Conservation (phyloP, 768 basidiomycete genomes). For the Pleurotus ostreatus region DNA sequence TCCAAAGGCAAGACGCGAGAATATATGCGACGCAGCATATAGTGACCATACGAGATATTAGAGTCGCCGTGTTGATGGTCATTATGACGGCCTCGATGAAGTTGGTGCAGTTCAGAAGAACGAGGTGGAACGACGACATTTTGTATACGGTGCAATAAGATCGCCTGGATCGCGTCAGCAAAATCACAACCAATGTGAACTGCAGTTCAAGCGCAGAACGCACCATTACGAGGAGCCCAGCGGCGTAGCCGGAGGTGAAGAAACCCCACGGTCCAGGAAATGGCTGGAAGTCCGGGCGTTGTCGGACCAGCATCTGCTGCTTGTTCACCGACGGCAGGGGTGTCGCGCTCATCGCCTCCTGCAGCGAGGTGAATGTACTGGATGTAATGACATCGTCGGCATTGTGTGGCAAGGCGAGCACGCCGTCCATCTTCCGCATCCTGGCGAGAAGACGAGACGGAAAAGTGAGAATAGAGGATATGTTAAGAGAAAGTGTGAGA, state of each 20-base stretch:
- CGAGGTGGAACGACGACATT: constrained; percentile 72
- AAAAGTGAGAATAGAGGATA: constrained; percentile 40
- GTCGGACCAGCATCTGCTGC: constrained; percentile 7
- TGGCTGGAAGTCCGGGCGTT: constrained; percentile 8
- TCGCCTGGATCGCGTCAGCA: constrained; percentile 38
- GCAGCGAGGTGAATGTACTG: constrained; percentile 8
- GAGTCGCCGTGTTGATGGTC: constrained; percentile 3
- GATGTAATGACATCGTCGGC: constrained; percentile 11
- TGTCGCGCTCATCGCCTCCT: constrained; percentile 8
- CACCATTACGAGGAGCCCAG: constrained; percentile 66
- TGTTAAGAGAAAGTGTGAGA: constrained; percentile 38
- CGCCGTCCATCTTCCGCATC: constrained; percentile 31
- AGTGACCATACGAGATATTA: constrained; percentile 20
- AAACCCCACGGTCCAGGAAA: constrained; percentile 69
- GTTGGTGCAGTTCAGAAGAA: constrained; percentile 14
- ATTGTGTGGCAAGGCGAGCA: constrained; percentile 14
- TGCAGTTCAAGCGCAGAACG: constrained; percentile 11
- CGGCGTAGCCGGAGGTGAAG: constrained; percentile 68
- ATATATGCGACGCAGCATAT: constrained; percentile 24
- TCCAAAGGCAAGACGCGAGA: constrained; percentile 58
- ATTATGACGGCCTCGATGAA: constrained; percentile 13
- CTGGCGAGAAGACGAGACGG: constrained; percentile 35
- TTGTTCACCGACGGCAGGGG: constrained; percentile 9
- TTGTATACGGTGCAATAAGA: constrained; percentile 73
- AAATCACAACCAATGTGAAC: too few relatives aligned